Percentiles rank a stretch among this genome's conserved stretches.
These are phyloP conservation scores for Cicer pinnatifidum DNA, from an alignment of 306 rosid genomes.

Conservation along the genomic window DNA sequence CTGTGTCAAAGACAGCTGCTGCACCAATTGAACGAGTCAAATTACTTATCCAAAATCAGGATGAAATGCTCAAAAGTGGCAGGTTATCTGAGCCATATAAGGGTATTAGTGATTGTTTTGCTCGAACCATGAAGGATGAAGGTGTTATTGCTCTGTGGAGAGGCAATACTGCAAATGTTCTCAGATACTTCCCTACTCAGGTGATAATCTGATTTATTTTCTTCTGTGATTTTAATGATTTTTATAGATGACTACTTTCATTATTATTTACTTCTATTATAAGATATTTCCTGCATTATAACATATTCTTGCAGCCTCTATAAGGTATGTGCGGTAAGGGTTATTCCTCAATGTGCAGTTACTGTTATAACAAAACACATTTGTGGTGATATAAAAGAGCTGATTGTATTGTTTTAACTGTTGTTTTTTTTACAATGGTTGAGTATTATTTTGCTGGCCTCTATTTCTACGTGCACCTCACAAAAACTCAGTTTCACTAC, in stretches of 20 bases:
- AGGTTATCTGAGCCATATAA: constrained; percentile 83
- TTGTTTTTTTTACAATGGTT: not conserved
- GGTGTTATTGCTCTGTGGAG: constrained; percentile 83
- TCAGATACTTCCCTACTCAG: constrained; percentile 94
- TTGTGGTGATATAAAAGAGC: not conserved
- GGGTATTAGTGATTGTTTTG: constrained; percentile 84
- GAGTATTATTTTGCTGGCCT: not conserved
- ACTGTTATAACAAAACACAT: not conserved
- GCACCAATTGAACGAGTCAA: constrained; percentile 92
- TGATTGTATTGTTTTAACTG: constrained; percentile 4
- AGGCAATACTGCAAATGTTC: constrained; percentile 92
- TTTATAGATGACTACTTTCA: not conserved
- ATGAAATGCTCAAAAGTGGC: constrained; percentile 81
- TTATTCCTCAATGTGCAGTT: not conserved
- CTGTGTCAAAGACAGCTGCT: constrained; percentile 89
- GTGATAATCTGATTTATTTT: constrained; percentile 43
- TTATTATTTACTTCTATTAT: not conserved
- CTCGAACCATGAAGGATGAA: constrained; percentile 81
- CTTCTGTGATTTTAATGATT: not conserved
- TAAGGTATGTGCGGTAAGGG: not conserved
- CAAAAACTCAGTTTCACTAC: not conserved
- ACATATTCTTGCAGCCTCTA: not conserved
- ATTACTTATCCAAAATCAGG: constrained; percentile 83
- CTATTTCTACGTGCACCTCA: not conserved
- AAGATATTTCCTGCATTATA: not conserved